Percentiles rank a stretch among this genome's conserved stretches.
These are phyloP conservation scores for Rhizoclosmatium globosum DNA, from an alignment of 192 early-diverging fungal genomes.

Conservation along the genomic window DNA sequence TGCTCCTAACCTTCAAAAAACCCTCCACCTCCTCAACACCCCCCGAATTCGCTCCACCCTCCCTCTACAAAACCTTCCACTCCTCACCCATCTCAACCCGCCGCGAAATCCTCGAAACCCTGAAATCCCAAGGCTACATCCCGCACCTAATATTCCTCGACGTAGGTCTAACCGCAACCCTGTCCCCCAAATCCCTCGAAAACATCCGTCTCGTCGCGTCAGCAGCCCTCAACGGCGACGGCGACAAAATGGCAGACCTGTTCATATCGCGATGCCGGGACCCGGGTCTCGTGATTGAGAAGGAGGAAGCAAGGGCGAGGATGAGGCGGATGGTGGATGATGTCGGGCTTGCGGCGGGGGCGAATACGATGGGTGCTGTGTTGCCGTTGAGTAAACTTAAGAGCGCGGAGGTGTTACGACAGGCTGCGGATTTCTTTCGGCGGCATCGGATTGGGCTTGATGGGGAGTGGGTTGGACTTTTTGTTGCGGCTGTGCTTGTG, in stretches of 20 bases:
- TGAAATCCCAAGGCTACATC: conserved; percentile 66
- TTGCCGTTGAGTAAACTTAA: conserved; percentile 80
- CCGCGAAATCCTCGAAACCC: not conserved
- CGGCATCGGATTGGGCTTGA: conserved; percentile 91
- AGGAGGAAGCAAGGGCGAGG: conserved; percentile 77
- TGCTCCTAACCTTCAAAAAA: conserved; percentile 75
- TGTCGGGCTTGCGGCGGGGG: conserved; percentile 22
- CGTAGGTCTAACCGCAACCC: conserved; percentile 81
- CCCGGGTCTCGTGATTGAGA: conserved; percentile 76
- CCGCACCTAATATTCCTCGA: conserved; percentile 88
- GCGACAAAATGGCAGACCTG: conserved; percentile 75
- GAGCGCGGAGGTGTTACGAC: conserved; percentile 77
- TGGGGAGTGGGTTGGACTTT: conserved; percentile 91
- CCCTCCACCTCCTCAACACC: not conserved
- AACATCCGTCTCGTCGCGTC: conserved; percentile 92
- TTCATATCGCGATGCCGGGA: conserved; percentile 87
- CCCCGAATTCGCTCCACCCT: not conserved
- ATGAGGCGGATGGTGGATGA: conserved; percentile 69
- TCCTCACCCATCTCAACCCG: not conserved
- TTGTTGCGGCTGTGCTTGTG: conserved; percentile 86
- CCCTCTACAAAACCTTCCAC: not conserved
- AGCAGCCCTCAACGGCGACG: conserved; percentile 86
- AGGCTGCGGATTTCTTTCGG: conserved; percentile 85
- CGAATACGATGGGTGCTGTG: not conserved
- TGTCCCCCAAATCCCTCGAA: conserved; percentile 73